phyloP scores from a whole-genome alignment of 495 filamentous ascomycete genomes.

The Umbilicaria muhlenbergii region DNA sequence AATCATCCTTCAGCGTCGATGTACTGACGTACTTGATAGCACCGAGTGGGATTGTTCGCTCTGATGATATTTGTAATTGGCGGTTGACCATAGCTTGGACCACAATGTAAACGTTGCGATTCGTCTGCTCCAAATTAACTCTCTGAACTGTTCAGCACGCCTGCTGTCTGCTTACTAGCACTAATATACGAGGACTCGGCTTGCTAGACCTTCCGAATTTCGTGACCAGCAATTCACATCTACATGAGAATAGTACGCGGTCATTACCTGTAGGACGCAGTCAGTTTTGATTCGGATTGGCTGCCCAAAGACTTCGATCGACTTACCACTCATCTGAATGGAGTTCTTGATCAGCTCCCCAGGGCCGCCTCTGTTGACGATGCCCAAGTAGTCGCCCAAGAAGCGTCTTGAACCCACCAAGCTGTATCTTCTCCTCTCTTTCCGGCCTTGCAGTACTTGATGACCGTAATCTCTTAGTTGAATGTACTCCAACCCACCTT shows the following conservation, averaged over 20 bases:
- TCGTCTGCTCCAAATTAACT: conserved; percentile 34
- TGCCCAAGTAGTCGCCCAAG: conserved; percentile 87
- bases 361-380: conserved; percentile 63
- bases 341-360: conserved; percentile 66
- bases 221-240: conserved; percentile 71
- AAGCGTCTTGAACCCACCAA: conserved; percentile 82
- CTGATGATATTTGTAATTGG: conserved; percentile 62
- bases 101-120: conserved; percentile 71
- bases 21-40: conserved; percentile 73
- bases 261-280: conserved; percentile 39
- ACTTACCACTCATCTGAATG: conserved; percentile 40
- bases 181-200: conserved; percentile 65
- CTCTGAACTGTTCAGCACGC: background rate
- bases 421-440: conserved; percentile 83
- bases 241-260: conserved; percentile 70
- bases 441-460: conserved; percentile 61
- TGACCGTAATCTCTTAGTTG: conserved; percentile 86
- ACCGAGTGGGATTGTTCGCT: conserved; percentile 67
- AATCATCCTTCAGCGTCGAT: conserved; percentile 78
- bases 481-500: conserved; percentile 72
- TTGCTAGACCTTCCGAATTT: conserved; percentile 96
- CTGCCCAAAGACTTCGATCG: background rate
- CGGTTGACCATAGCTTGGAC: conserved; percentile 70
- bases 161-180: conserved; percentile 38
- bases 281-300: conserved; percentile 1